These are phyloP conservation scores for Amanita thiersii DNA, from an alignment of 768 basidiomycete genomes.

Conservation along the genomic window DNA sequence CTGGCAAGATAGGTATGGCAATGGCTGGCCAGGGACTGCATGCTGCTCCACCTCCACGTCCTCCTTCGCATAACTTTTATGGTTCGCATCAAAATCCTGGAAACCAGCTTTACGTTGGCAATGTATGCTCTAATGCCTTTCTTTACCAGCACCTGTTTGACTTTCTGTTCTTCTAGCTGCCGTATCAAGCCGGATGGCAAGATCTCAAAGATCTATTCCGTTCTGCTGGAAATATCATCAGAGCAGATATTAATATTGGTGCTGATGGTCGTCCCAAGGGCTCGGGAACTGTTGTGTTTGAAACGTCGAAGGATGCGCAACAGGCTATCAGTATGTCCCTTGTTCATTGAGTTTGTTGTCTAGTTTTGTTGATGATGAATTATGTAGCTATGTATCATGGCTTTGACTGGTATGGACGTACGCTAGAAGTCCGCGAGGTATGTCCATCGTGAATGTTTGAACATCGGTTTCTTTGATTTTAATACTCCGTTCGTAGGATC, in stretches of 20 bases:
- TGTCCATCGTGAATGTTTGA: constrained; percentile 11
- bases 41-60: constrained; percentile 76
- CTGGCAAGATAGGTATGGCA: constrained; percentile 93
- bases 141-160: background rate
- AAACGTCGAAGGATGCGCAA: constrained; percentile 82
- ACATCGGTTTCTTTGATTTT: background rate
- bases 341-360: background rate
- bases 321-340: constrained; percentile 80
- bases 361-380: constrained; percentile 5
- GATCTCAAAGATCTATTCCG: constrained; percentile 97
- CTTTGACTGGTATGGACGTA: constrained; percentile 94
- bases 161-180: constrained; percentile 47
- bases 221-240: constrained; percentile 88
- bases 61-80: constrained; percentile 73
- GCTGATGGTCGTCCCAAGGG: constrained; percentile 92
- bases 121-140: constrained; percentile 41
- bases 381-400: constrained; percentile 87
- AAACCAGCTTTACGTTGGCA: constrained; percentile 89
- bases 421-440: constrained; percentile 94
- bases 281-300: constrained; percentile 95
- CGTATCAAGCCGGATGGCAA: constrained; percentile 98
- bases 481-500: constrained; percentile 49
- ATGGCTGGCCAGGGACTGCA: constrained; percentile 87
- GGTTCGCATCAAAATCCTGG: constrained; percentile 60
- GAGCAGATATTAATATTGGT: constrained; percentile 93